Evolutionary conservation across 2,329 filamentous ascomycete species (phyloP).

Genomic region (Trichophyton benhamiae): DNA sequence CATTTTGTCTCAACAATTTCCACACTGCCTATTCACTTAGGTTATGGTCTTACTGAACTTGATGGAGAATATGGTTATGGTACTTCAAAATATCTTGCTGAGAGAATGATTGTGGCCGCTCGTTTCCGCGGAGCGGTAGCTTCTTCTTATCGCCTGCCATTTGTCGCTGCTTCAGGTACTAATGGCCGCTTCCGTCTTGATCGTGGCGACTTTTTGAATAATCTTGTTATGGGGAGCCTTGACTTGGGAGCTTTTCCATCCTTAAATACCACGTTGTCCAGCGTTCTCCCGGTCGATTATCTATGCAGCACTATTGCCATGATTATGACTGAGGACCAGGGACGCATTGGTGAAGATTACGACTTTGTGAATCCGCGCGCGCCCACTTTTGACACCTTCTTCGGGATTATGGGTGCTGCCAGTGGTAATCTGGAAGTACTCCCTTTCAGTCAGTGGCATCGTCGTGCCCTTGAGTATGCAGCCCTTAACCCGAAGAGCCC

Average conservation of each 20-base stretch:
- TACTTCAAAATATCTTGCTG: conserved; percentile 2
- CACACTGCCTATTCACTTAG: background rate
- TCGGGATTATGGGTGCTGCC: background rate
- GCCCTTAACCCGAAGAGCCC: background rate
- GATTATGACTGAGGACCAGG: conserved; percentile 2
- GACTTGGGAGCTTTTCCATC: background rate
- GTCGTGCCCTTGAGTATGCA: conserved; percentile 1
- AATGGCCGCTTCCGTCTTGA: conserved; percentile 2
- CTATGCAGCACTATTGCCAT: conserved; percentile 1
- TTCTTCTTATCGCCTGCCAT: conserved; percentile 1
- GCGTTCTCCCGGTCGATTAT: background rate
- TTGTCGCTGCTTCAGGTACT: background rate
- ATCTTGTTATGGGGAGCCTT: conserved; percentile 2
- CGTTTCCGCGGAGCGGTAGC: conserved; percentile 1
- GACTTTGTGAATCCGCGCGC: conserved; percentile 1
- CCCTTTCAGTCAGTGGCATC: background rate
- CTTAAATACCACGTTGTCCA: background rate
- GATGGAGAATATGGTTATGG: conserved; percentile 3
- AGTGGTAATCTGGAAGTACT: background rate
- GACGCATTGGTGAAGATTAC: background rate
- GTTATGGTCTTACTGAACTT: conserved; percentile 1
- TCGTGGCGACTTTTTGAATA: conserved; percentile 5
- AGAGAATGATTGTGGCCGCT: conserved; percentile 2
- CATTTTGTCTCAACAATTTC: conserved; percentile 2
- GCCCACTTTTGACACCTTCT: background rate